Base-by-base conservation (phyloP, 257 asterid species). In the Petrea volubilis region DNA sequence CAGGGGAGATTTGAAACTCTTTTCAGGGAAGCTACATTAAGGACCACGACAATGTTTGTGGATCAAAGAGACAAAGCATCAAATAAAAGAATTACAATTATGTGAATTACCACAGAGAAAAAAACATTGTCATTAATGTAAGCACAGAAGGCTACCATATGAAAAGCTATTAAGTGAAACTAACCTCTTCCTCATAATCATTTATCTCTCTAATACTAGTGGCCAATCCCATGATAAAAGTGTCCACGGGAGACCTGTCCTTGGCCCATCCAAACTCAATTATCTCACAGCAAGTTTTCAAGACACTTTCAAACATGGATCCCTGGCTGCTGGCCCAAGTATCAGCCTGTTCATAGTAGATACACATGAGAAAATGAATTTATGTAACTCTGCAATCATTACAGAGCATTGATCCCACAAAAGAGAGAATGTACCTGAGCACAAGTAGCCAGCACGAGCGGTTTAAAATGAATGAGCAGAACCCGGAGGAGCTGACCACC, bases 401-500 rank as follows among this genome's bases (percentile, higher is more conserved):
- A 58, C 2, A 49, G 59, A 72, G 55, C 47, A 67, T 21, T 20
- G 65, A 72, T 65, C 64, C 68, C 64, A 57, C 20, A 33, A 57
- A 59, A 81, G 59, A 63, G 33, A 72, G 60, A 72, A 73, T 67
- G 68, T 77, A 92, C 99, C 96, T 90, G 96, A 76, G 85, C 85
- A 82, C 99, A 95, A 60, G 97, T 84, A 74, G 85, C 87, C 79
- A 85, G 80, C 81, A 92, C 98, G 65, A 92, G 96, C 70, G 87
- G 90, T 74, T 95, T 95, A 69, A 88, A 92, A 50, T 94, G 97
- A 78, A 95, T 92, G 44, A 95, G 93, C 71, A 95, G 84, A 66
- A 90, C 86, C 2, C 97, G 89, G 81, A 95, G 86, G 72, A 92
- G 91, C 88, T 95, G 99, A 47, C 99, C 99, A 53, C 86, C 93